Evolutionary conservation across 768 basidiomycete genomes (phyloP), one percentile per base, ranked within the genome.

Genomic region (Lactarius sp.): DNA sequence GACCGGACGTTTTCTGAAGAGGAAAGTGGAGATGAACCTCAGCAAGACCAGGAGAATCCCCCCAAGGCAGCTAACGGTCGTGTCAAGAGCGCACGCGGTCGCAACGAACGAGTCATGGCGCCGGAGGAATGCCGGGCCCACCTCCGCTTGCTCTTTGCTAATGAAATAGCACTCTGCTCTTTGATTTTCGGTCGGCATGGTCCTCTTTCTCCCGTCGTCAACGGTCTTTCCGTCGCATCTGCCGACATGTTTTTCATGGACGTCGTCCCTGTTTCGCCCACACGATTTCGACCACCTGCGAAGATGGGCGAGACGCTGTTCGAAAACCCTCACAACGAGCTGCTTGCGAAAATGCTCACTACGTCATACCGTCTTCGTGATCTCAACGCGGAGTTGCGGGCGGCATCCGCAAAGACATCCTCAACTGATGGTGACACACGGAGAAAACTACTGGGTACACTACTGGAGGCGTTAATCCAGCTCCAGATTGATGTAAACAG

Each of bases 181-280:
- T 79, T 98, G 56, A 79, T 99, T 39, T 99, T 92, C 73, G 94
- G 95, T 39, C 86, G 93, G 41, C 96, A 98, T 73, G 95, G 97
- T 7, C 86, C 89, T 6, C 88, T 90, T 68, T 82, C 91, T 4
- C 79, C 80, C 37, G 73, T 89, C 51, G 80, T 81, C 20, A 71
- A 82, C 27, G 84, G 82, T 55, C 79, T 92, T 9, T 85, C 85
- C 7, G 75, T 83, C 36, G 88, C 88, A 9, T 87, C 85, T 36
- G 89, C 94, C 50, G 97, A 98, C 73, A 94, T 98, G 84, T 98
- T 98, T 76, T 99, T 99, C 80, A 79, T 98, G 78, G 91, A 95
- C 39, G 93, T 91, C 57, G 74, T 99, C 22, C 86, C 93, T 36
- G 90, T 98, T 20, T 83, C 94, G 16, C 97, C 97, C 16, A 96